These are phyloP conservation scores for Corymbia calophylla DNA, from an alignment of 441 rosid genomes.

Conservation along the genomic window DNA sequence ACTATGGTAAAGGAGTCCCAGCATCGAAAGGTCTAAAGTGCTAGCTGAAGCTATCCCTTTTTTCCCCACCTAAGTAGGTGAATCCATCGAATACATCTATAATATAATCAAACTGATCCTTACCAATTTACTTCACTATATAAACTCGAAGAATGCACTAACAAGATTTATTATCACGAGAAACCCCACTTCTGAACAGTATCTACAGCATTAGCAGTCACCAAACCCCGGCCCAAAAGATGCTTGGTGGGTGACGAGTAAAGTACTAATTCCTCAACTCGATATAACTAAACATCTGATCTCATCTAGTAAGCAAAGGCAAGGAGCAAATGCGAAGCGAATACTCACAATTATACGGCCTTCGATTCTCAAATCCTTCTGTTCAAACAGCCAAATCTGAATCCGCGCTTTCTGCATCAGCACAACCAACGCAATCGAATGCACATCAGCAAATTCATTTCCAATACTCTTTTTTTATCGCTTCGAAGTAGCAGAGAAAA, in stretches of 20 bases:
- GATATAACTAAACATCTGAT: background rate
- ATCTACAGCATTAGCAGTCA: background rate
- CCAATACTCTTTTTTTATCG: background rate
- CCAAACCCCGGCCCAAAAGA: background rate
- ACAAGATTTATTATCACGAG: background rate
- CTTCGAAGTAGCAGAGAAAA: background rate
- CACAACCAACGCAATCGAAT: background rate
- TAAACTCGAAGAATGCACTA: background rate
- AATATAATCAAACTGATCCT: background rate
- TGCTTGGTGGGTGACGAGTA: background rate
- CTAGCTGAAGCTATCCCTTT: background rate
- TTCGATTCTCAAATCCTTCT: slow-evolving; percentile 86
- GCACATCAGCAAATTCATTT: background rate
- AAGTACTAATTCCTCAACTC: background rate
- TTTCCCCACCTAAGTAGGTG: background rate
- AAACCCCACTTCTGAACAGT: background rate
- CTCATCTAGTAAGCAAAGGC: background rate
- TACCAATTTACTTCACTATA: background rate
- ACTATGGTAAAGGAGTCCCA: background rate
- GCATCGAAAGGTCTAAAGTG: background rate
- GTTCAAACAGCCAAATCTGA: slow-evolving; percentile 95
- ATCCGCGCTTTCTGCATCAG: slow-evolving; percentile 72
- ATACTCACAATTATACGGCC: slow-evolving; percentile 84
- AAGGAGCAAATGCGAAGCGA: background rate
- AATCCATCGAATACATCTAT: background rate